A percentile compares a stretch with the other conserved stretches of the same genome.
Evolutionary conservation across 768 basidiomycete species (phyloP).

Genomic region (Amanita inopinata): DNA sequence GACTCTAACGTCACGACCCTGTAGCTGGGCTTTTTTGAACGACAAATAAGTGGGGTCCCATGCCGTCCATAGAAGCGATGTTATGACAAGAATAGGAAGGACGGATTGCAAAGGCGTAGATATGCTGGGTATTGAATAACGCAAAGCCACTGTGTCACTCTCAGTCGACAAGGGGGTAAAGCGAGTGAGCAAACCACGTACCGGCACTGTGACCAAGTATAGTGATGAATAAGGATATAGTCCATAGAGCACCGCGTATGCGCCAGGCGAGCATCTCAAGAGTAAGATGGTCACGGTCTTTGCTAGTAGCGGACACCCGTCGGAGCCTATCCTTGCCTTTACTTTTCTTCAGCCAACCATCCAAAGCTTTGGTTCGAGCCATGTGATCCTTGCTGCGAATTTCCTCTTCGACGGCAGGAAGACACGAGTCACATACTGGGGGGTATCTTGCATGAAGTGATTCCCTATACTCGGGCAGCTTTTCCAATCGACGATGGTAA

Average conservation of each 20-base stretch:
- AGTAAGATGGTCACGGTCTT: slow-evolving; percentile 33
- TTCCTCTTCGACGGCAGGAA: slow-evolving; percentile 74
- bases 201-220: slow-evolving; percentile 36
- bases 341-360: slow-evolving; percentile 57
- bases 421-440: slow-evolving; percentile 70
- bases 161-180: slow-evolving; percentile 1
- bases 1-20: slow-evolving; percentile 64
- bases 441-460: slow-evolving; percentile 80
- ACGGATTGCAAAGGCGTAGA: slow-evolving; percentile 15
- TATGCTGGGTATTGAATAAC: background rate
- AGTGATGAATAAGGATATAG: slow-evolving; percentile 31
- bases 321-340: slow-evolving; percentile 55
- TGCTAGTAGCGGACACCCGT: slow-evolving; percentile 29
- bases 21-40: slow-evolving; percentile 47
- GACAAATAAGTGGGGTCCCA: slow-evolving; percentile 82
- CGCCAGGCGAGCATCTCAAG: slow-evolving; percentile 57
- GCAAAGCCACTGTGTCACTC: background rate
- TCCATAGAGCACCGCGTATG: slow-evolving; percentile 61
- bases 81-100: slow-evolving; percentile 39
- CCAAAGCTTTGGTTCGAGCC: slow-evolving; percentile 71
- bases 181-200: slow-evolving; percentile 20
- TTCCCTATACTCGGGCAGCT: slow-evolving; percentile 61
- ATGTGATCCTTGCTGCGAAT: slow-evolving; percentile 71
- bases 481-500: slow-evolving; percentile 51
- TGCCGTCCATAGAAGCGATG: slow-evolving; percentile 68